phyloP scores from a whole-genome alignment of 1,284 basidiomycete genomes.

The Coriolopsis trogii region DNA sequence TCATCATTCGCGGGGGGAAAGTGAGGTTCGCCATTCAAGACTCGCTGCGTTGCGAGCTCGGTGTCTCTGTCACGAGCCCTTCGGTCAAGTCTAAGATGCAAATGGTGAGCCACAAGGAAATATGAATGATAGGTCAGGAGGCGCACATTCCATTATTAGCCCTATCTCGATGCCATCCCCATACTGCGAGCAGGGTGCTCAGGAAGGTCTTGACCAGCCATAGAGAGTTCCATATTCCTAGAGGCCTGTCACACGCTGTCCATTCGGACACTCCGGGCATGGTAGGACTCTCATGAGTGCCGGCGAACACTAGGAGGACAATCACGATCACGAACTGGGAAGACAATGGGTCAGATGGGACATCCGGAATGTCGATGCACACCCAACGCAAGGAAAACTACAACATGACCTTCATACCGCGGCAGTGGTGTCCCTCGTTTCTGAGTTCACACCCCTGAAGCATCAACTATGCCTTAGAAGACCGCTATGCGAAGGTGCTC shows the following conservation, averaged over 20 bases:
- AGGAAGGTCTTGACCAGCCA: conserved; percentile 65
- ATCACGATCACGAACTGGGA: conserved; percentile 50
- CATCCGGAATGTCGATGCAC: no score
- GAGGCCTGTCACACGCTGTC: conserved; percentile 63
- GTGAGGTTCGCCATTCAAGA: conserved; percentile 13
- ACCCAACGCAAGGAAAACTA: no score
- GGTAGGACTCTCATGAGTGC: conserved; percentile 52
- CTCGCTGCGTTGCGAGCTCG: conserved; percentile 15
- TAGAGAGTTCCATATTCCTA: conserved; percentile 72
- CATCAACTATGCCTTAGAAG: no score
- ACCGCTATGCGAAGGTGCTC: no score
- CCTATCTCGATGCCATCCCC: conserved; percentile 60
- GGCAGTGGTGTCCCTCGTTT: no score
- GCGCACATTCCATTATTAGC: conserved; percentile 38
- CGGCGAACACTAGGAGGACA: conserved; percentile 53
- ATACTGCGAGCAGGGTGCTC: conserved; percentile 55
- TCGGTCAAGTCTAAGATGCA: no score
- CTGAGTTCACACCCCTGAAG: no score
- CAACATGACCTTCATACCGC: no score
- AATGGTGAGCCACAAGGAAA: no score
- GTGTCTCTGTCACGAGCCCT: conserved; percentile 9
- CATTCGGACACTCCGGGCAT: conserved; percentile 55
- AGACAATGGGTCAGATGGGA: no score
- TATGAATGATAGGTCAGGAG: no score
- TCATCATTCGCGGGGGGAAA: neutral